Conservation (phyloP, 225 moss, liverwort and hornwort species). For the Thuidium tamariscinum region DNA sequence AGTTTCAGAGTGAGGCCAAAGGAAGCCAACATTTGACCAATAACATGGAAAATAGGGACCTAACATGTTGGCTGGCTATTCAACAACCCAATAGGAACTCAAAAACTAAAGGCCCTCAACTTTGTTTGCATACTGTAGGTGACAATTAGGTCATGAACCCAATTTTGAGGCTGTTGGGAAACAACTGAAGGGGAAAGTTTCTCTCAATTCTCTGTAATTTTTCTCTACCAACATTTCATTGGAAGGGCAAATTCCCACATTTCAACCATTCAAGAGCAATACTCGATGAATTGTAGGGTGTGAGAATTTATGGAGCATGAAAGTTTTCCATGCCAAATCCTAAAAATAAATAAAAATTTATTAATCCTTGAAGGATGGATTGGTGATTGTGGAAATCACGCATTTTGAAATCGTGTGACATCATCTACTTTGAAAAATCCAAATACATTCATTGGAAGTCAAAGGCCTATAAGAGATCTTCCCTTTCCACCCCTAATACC, state of each 20-base stretch:
- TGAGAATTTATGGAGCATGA: too few species aligned
- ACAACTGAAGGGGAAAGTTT: not conserved
- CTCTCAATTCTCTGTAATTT: too few species aligned
- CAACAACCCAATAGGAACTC: not conserved
- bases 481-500: too few species aligned
- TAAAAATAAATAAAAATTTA: too few species aligned
- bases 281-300: not conserved
- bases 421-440: too few species aligned
- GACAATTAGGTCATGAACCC: not conserved
- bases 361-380: fast-evolving
- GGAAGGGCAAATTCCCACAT: too few species aligned
- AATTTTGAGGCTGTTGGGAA: not conserved
- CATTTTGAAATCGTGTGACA: too few species aligned
- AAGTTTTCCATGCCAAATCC: too few species aligned
- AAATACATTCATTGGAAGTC: too few species aligned
- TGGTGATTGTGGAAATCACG: too few species aligned
- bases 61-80: not conserved
- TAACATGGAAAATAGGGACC: not conserved
- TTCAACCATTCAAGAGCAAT: too few species aligned
- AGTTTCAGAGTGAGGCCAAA: not conserved
- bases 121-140: not conserved
- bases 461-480: too few species aligned
- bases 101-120: not conserved
- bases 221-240: not conserved
- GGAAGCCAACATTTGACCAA: not conserved